phyloP scores from a whole-genome alignment of 73 alveolate species.

The Blepharisma stoltei region DNA sequence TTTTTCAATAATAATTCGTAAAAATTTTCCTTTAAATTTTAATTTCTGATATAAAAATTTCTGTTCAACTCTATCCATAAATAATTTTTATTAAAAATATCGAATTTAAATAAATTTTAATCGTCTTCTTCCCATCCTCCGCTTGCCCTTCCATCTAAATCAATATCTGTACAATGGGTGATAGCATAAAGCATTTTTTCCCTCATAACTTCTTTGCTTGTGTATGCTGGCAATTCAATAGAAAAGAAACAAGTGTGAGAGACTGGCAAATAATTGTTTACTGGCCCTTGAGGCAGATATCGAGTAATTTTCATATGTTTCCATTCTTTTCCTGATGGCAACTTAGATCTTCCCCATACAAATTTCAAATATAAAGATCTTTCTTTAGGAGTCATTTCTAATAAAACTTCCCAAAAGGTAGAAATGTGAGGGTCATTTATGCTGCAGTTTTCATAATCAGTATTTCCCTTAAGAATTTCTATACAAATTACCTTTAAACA shows the following conservation, averaged over 20 bases:
- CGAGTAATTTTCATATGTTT: conserved; percentile 24
- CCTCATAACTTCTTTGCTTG: conserved; percentile 64
- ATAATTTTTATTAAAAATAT: too few species aligned
- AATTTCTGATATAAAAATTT: too few species aligned
- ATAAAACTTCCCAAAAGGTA: conserved; percentile 78
- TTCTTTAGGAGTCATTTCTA: conserved; percentile 65
- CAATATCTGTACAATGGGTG: conserved; percentile 86
- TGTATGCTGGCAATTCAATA: conserved; percentile 72
- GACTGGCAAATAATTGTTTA: conserved; percentile 53
- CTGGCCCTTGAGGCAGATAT: conserved; percentile 20
- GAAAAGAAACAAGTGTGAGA: conserved; percentile 84
- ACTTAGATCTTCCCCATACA: conserved; percentile 92
- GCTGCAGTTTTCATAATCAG: conserved; percentile 65
- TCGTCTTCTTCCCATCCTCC: conserved; percentile 32
- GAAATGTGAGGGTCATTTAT: conserved; percentile 51
- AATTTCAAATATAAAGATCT: conserved; percentile 74
- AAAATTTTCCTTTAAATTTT: too few species aligned
- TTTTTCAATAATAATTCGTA: too few species aligned
- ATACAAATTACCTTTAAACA: too few species aligned
- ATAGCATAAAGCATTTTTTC: conserved; percentile 79
- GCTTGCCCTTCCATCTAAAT: conserved; percentile 38
- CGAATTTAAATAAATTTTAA: neutral
- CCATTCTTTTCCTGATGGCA: conserved; percentile 41
- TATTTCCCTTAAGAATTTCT: conserved; percentile 76
- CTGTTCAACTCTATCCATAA: too few species aligned